Percentiles rank a stretch among this genome's conserved stretches.
Conservation (phyloP, 148 eudicot genomes). For the Amaranthus hypochondriacus region DNA sequence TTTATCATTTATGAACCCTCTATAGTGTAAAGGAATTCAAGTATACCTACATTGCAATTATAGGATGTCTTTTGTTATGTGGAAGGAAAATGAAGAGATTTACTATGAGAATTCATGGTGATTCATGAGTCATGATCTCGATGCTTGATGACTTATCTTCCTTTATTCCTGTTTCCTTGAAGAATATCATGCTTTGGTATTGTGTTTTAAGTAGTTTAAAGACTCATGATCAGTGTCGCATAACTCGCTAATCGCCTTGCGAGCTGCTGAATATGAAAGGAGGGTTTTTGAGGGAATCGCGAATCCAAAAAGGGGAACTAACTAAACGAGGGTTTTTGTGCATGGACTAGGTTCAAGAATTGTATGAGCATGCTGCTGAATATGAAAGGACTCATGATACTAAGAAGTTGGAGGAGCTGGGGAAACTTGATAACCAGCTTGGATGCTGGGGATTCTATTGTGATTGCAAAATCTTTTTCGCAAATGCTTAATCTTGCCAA, state of each 20-base stretch:
- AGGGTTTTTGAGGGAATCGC: too few relatives aligned
- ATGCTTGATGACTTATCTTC: not conserved
- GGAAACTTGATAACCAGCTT: constrained; percentile 66
- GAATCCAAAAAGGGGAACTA: too few relatives aligned
- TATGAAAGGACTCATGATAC: constrained; percentile 73
- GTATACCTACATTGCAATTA: not conserved
- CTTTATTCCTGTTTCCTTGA: not conserved
- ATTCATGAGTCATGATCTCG: not conserved
- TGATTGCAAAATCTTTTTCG: constrained; percentile 67
- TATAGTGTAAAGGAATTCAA: too few relatives aligned
- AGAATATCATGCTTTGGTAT: not conserved
- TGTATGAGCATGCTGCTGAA: constrained; percentile 77
- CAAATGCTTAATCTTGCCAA: constrained; percentile 88
- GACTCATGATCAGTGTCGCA: not conserved
- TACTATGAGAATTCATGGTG: not conserved
- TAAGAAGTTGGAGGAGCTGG: constrained; percentile 73
- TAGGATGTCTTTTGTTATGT: not conserved
- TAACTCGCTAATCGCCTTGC: too few relatives aligned
- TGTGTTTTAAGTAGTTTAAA: not conserved
- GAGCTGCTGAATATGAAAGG: too few relatives aligned
- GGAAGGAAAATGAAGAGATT: not conserved
- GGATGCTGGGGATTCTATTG: constrained; percentile 91
- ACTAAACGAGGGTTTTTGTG: not conserved
- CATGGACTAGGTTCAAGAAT: constrained; percentile 64
- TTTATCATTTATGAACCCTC: too few relatives aligned